Conservation (phyloP, 208 protist genomes). For the Naegleria fowleri region DNA sequence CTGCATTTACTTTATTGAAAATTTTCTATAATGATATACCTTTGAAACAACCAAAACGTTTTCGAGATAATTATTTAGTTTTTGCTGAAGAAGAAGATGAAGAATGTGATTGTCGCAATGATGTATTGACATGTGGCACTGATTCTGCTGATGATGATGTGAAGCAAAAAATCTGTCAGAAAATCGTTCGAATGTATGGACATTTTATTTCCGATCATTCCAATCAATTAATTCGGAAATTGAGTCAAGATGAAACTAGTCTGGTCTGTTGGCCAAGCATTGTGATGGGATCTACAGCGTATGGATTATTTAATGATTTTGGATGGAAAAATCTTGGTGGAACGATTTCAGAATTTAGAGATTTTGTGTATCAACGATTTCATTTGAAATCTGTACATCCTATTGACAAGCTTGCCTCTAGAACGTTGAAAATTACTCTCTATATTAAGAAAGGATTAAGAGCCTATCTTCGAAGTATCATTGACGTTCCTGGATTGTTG, state of each 20-base stretch:
- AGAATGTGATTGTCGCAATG: background rate
- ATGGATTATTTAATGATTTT: background rate
- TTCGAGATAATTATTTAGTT: background rate
- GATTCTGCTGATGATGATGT: background rate
- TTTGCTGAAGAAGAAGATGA: background rate
- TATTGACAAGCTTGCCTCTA: background rate
- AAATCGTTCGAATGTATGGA: background rate
- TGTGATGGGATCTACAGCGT: no score
- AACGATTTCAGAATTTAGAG: background rate
- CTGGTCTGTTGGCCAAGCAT: no score
- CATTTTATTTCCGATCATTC: background rate
- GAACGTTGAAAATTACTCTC: background rate
- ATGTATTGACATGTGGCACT: background rate
- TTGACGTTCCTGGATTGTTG: background rate
- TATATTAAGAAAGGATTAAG: background rate
- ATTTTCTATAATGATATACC: background rate
- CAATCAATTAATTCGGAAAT: no score
- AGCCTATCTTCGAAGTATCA: background rate
- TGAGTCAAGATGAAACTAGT: no score
- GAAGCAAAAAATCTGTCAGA: background rate
- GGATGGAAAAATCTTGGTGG: background rate
- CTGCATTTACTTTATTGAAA: background rate
- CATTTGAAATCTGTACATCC: background rate
- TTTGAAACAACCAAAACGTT: background rate
- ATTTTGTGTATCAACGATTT: background rate